These are phyloP conservation scores for Botrytis aclada DNA, from an alignment of 2,329 filamentous ascomycete species.

Conservation along the genomic window DNA sequence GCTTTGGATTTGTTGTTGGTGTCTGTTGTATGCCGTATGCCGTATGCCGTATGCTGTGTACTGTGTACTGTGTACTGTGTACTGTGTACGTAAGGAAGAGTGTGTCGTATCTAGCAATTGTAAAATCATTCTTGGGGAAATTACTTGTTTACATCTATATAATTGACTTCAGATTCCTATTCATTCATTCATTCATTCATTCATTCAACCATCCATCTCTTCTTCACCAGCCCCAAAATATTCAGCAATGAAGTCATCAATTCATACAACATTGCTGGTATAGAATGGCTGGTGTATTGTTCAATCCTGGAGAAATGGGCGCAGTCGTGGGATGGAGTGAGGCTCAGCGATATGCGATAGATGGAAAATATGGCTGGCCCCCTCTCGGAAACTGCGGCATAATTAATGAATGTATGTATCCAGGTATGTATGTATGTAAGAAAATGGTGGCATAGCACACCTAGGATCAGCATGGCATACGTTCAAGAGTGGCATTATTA, in stretches of 20 bases:
- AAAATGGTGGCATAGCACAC: background rate
- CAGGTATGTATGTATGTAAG: background rate
- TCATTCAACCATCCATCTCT: too few relatives aligned
- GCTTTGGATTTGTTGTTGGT: background rate
- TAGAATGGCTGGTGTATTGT: background rate
- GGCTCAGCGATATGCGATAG: conserved; percentile 6
- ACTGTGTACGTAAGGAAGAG: too few relatives aligned
- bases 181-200: background rate
- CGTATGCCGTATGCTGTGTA: too few relatives aligned
- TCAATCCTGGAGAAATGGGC: background rate
- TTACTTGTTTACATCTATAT: background rate
- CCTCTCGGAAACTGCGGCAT: conserved; percentile 12
- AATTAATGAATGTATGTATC: background rate
- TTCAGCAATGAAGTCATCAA: conserved; percentile 8
- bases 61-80: too few relatives aligned
- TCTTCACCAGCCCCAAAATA: conserved; percentile 1
- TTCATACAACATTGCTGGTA: background rate
- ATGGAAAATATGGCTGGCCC: background rate
- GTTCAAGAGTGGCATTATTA: background rate
- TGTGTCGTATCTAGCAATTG: background rate
- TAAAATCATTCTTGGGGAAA: background rate
- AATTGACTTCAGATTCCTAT: background rate
- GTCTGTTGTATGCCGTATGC: background rate
- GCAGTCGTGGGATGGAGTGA: background rate
- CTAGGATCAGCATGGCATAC: background rate